A percentile compares a stretch with the other conserved stretches of the same genome.
phyloP scores from a whole-genome alignment of 768 basidiomycete species.

The Leucocoprinus birnbaumii region DNA sequence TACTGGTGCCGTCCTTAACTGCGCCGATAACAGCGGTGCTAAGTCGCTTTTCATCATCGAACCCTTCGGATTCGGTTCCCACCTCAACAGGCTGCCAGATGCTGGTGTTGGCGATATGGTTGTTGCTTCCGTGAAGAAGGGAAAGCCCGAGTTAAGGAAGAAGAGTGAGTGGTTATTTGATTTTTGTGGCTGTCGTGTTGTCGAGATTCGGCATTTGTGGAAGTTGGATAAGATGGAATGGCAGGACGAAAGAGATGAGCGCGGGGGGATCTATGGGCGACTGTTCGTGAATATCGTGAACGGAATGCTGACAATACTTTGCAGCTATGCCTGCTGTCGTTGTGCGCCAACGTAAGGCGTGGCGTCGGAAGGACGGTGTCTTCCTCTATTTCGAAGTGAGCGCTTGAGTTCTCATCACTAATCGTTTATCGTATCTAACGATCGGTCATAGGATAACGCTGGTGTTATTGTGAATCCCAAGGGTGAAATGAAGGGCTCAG shows the following conservation, averaged over 20 bases:
- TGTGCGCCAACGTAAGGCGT: slow-evolving; percentile 96
- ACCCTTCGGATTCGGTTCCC: slow-evolving; percentile 93
- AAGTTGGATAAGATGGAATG: neutral
- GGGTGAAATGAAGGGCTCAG: slow-evolving; percentile 99
- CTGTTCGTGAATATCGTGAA: neutral
- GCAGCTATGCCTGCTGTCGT: slow-evolving; percentile 96
- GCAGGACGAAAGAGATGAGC: too few species aligned
- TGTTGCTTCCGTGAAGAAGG: slow-evolving; percentile 98
- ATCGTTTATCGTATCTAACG: neutral
- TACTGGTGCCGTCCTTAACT: slow-evolving; percentile 92
- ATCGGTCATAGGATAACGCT: slow-evolving; percentile 70
- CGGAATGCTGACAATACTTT: slow-evolving; percentile 14
- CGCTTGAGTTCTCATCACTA: neutral
- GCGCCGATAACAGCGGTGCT: slow-evolving; percentile 99
- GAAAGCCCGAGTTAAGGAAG: slow-evolving; percentile 99
- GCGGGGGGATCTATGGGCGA: too few species aligned
- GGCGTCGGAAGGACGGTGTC: slow-evolving; percentile 97
- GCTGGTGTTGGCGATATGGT: slow-evolving; percentile 95
- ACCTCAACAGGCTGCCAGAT: slow-evolving; percentile 95
- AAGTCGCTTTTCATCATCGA: slow-evolving; percentile 95
- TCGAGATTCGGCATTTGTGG: too few species aligned
- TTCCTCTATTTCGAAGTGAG: slow-evolving; percentile 96
- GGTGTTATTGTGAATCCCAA: slow-evolving; percentile 98
- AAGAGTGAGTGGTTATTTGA: slow-evolving; percentile 77
- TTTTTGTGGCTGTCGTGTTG: neutral